These are phyloP conservation scores for Trichomonas tenax DNA, from an alignment of 208 protist genomes.

Conservation along the genomic window DNA sequence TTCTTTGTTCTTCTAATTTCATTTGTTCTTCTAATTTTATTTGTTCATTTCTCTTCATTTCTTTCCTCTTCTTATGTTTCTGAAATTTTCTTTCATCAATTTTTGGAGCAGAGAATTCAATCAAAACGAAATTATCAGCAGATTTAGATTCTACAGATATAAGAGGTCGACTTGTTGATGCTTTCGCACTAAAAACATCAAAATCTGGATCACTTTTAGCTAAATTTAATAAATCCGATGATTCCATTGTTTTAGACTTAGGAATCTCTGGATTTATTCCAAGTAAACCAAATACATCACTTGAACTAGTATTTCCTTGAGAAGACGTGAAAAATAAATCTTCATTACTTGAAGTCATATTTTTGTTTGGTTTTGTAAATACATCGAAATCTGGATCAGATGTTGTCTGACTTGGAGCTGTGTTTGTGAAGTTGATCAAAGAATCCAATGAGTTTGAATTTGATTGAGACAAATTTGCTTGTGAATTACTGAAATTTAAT, in stretches of 20 bases:
- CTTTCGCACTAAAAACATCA: not conserved
- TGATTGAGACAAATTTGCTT: too few species aligned
- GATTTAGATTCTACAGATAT: not conserved
- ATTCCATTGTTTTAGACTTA: not conserved
- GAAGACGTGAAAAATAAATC: not conserved
- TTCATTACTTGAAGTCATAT: not conserved
- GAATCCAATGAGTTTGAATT: not conserved
- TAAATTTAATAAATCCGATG: not conserved
- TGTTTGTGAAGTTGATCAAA: not conserved
- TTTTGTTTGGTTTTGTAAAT: not conserved
- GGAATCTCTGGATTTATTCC: not conserved
- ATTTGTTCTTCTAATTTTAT: not conserved
- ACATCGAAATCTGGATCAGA: not conserved
- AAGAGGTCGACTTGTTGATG: not conserved
- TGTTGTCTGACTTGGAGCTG: not conserved
- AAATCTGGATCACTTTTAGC: not conserved
- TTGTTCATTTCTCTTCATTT: not conserved
- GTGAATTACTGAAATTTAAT: too few species aligned
- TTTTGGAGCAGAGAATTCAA: not conserved
- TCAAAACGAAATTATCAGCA: not conserved
- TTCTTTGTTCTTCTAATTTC: not conserved
- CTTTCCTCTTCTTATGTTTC: not conserved
- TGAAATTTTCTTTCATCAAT: not conserved
- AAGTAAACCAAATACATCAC: not conserved
- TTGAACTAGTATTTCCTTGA: not conserved